phyloP scores from a whole-genome alignment of 2,329 filamentous ascomycete species.

The Didymella keratinophila region DNA sequence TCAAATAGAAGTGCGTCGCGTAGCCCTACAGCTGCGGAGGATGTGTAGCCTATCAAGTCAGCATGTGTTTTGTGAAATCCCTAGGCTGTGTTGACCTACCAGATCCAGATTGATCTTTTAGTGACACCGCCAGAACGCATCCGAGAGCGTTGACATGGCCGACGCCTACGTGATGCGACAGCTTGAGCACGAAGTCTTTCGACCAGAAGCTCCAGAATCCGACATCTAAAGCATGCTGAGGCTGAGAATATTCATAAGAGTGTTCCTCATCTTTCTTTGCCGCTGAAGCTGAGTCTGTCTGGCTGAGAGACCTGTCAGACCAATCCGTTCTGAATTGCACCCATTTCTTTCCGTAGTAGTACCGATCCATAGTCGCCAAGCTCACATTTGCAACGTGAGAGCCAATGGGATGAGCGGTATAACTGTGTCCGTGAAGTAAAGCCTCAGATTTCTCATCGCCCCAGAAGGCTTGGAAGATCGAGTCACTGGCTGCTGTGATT shows the following conservation, averaged over 20 bases:
- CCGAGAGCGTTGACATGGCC: constrained; percentile 76
- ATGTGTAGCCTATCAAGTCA: constrained; percentile 60
- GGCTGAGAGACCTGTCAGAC: constrained; percentile 5
- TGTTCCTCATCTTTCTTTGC: background rate
- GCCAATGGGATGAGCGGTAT: constrained; percentile 83
- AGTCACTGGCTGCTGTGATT: constrained; percentile 75
- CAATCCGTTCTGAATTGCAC: constrained; percentile 9
- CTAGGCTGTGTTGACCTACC: constrained; percentile 43
- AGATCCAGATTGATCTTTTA: constrained; percentile 59
- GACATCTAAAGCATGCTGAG: too few species aligned
- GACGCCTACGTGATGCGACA: constrained; percentile 67
- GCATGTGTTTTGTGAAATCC: background rate
- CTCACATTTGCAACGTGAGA: constrained; percentile 79
- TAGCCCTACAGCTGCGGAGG: constrained; percentile 61
- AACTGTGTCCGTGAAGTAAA: constrained; percentile 83
- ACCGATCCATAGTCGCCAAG: constrained; percentile 61
- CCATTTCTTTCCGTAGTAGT: constrained; percentile 22
- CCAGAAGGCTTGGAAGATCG: constrained; percentile 75
- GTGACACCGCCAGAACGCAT: constrained; percentile 73
- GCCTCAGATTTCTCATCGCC: constrained; percentile 79
- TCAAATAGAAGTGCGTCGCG: constrained; percentile 59
- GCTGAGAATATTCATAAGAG: too few species aligned
- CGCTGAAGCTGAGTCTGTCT: background rate
- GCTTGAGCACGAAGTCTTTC: constrained; percentile 61
- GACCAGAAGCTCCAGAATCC: constrained; percentile 76